A percentile compares a stretch with the other conserved stretches of the same genome.
These are phyloP conservation scores for Akanthomyces lecanii DNA, from an alignment of 2,329 filamentous ascomycete species.

Conservation along the genomic window DNA sequence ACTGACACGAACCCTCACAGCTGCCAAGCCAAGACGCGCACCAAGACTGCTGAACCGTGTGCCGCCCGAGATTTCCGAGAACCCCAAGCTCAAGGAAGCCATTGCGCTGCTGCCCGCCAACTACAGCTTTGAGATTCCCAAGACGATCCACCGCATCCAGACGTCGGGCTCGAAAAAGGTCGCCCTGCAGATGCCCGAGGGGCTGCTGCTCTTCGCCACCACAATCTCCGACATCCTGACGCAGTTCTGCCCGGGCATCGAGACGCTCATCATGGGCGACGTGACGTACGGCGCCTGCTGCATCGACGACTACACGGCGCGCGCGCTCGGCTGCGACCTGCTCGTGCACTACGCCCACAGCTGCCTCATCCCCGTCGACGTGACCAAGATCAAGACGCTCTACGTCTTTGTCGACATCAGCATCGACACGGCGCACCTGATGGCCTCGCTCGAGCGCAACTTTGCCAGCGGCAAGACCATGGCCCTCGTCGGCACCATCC, in stretches of 20 bases:
- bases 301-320: slow-evolving; percentile 95
- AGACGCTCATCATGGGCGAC: slow-evolving; percentile 98
- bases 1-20: slow-evolving; percentile 37
- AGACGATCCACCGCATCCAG: slow-evolving; percentile 92
- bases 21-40: slow-evolving; percentile 65
- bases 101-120: slow-evolving; percentile 86
- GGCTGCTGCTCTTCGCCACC: slow-evolving; percentile 89
- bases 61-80: slow-evolving; percentile 78
- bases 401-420: slow-evolving; percentile 98
- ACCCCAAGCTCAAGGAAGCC: slow-evolving; percentile 80
- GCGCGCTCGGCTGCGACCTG: slow-evolving; percentile 88
- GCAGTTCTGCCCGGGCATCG: slow-evolving; percentile 85
- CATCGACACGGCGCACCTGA: slow-evolving; percentile 84
- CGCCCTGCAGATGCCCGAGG: slow-evolving; percentile 96
- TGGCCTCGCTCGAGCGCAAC: slow-evolving; percentile 84
- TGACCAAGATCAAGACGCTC: slow-evolving; percentile 93
- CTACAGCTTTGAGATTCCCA: slow-evolving; percentile 97
- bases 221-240: slow-evolving; percentile 96
- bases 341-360: slow-evolving; percentile 96
- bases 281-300: slow-evolving; percentile 98
- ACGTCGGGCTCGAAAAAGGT: slow-evolving; percentile 74
- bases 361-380: slow-evolving; percentile 91
- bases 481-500: slow-evolving; percentile 92
- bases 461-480: slow-evolving; percentile 81
- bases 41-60: slow-evolving; percentile 87